phyloP scores from a whole-genome alignment of 1,284 basidiomycete genomes.

The Fistulinella staudtii region DNA sequence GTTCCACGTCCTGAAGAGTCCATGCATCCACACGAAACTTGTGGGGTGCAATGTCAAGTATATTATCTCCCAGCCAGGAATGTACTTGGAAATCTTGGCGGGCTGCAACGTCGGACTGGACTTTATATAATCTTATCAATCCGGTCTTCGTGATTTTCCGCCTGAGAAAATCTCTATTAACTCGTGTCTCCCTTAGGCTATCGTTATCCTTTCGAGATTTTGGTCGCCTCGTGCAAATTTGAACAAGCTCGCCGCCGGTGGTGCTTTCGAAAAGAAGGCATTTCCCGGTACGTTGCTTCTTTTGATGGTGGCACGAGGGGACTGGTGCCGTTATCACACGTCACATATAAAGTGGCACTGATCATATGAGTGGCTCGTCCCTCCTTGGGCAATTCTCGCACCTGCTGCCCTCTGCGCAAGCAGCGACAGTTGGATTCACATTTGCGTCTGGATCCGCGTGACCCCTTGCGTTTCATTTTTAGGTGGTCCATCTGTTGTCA shows the following conservation, averaged over 20 bases:
- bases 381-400: conserved; percentile 8
- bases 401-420: conserved; percentile 18
- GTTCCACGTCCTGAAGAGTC: too few species aligned
- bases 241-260: neutral
- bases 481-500: neutral
- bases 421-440: conserved; percentile 19
- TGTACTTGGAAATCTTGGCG: too few species aligned
- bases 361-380: neutral
- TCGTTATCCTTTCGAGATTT: neutral
- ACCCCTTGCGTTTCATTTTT: conserved; percentile 1
- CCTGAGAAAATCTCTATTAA: neutral
- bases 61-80: too few species aligned
- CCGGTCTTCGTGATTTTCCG: neutral
- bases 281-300: conserved; percentile 23
- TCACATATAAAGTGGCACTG: conserved; percentile 10
- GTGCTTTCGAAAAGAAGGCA: conserved; percentile 20
- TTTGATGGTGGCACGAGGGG: conserved; percentile 25
- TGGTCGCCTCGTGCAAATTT: conserved; percentile 1
- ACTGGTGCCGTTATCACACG: conserved; percentile 14
- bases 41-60: too few species aligned
- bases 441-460: conserved; percentile 1
- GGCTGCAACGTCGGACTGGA: conserved; percentile 3
- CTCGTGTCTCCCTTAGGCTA: conserved; percentile 1
- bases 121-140: neutral
- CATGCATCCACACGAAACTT: too few species aligned